Evolutionary conservation across 2,329 filamentous ascomycete genomes (phyloP), one percentile per base, ranked within the genome.

Genomic region (Penicillium sp.): DNA sequence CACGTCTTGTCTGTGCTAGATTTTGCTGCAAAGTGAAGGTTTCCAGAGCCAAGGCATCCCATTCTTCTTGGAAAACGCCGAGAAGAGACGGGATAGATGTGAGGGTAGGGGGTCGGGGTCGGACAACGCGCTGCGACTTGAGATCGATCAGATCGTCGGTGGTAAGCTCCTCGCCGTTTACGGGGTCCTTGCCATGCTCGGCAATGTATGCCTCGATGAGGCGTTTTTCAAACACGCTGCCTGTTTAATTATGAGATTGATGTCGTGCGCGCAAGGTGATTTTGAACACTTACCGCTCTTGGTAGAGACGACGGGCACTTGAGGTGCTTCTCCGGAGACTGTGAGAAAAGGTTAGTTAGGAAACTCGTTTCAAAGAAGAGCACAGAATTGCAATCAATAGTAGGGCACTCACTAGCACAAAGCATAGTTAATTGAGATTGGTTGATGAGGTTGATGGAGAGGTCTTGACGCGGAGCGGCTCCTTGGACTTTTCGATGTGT

Each of bases 251-350:
- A 67, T 78, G 69, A 79, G 72, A 55, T 46, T 56, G 2, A 54
- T 46, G 40, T 31, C 45, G 50, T 46, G 56, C 55, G 58, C 62
- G 40, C 59, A 52, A 54, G 52, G 62, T 45, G 52, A 58, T 46
- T 58, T 54, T 50, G 51, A 58, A 60, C 61, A 80, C 86, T 69
- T 81, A 92, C 91, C 93, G 72, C 91, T 95, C 81, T 97, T 96
- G 77, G 90, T 89, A 72, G 94, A 99, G 71, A 92, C 90, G 67
- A 97, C 93, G 56, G 94, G 93, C 78, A 92, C 89, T 80, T 96
- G 90, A 65, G 94, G 93, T 80, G 91, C 88, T 84, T 97, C 93
- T 79, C 94, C 94, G 62, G 94, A 99, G 77, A 99, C 93, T 96
- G 71, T 55, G 60, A 56, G 50, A 25, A 56, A 55, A 60, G 57